These are phyloP conservation scores for Cucurbita maxima DNA, from an alignment of 306 rosid species.

Conservation along the genomic window DNA sequence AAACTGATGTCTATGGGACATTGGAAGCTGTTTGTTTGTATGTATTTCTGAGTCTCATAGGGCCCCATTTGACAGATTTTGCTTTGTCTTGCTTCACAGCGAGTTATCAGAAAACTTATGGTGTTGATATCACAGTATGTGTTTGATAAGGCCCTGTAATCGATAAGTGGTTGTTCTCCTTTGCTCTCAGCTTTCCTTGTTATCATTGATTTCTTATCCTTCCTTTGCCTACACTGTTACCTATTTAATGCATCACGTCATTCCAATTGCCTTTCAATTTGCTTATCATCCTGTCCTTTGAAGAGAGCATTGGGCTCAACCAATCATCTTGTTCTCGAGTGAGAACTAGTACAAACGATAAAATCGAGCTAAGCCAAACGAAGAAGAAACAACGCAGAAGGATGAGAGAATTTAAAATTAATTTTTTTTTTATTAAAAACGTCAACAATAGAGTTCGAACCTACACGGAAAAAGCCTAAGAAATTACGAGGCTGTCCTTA, in stretches of 20 bases:
- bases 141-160: not conserved
- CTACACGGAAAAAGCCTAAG: too few species aligned
- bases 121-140: not conserved
- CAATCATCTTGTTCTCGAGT: not conserved
- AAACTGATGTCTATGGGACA: not conserved
- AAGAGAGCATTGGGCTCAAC: not conserved
- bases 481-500: too few species aligned
- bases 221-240: not conserved
- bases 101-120: not conserved
- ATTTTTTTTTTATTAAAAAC: too few species aligned
- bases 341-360: not conserved
- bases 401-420: too few species aligned
- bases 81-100: not conserved
- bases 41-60: not conserved
- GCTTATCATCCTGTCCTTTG: not conserved
- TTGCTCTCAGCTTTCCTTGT: not conserved
- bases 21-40: not conserved
- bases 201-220: not conserved
- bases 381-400: not conserved
- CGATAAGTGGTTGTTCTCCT: constrained; percentile 9
- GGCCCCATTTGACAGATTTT: constrained; percentile 3
- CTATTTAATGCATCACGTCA: not conserved
- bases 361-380: not conserved
- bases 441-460: too few species aligned
- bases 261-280: not conserved